Conservation (phyloP, 2,329 filamentous ascomycete genomes). For the Exophiala lecanii-corni region DNA sequence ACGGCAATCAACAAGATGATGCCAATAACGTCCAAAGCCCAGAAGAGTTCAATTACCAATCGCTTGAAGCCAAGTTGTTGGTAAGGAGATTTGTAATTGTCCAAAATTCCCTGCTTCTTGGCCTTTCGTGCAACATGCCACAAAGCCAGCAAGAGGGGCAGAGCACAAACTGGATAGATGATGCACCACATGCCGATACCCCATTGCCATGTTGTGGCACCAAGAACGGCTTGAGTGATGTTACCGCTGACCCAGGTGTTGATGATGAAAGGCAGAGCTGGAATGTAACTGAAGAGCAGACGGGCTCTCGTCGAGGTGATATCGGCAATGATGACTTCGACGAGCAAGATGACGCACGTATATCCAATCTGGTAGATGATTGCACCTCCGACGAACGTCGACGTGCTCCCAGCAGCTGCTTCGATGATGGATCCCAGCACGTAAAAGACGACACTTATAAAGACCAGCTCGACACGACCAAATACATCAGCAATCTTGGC, state of each 20-base stretch:
- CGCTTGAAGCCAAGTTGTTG: slow-evolving; percentile 38
- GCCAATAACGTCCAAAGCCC: slow-evolving; percentile 53
- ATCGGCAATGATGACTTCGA: slow-evolving; percentile 62
- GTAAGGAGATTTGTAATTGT: slow-evolving; percentile 41
- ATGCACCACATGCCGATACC: slow-evolving; percentile 62
- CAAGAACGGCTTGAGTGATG: slow-evolving; percentile 49
- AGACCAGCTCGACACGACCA: slow-evolving; percentile 56
- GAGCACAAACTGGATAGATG: slow-evolving; percentile 53
- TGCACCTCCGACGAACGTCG: slow-evolving; percentile 53
- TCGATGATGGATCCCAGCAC: slow-evolving; percentile 55
- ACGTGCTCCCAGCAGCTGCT: slow-evolving; percentile 45
- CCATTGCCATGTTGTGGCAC: slow-evolving; percentile 54
- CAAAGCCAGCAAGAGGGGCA: slow-evolving; percentile 53
- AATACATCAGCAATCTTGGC: slow-evolving; percentile 62
- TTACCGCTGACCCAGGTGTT: slow-evolving; percentile 63
- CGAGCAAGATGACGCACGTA: slow-evolving; percentile 56
- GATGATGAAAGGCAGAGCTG: slow-evolving; percentile 54
- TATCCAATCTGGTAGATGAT: slow-evolving; percentile 62
- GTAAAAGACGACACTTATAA: slow-evolving; percentile 54
- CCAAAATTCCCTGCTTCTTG: slow-evolving; percentile 47
- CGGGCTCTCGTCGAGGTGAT: slow-evolving; percentile 59
- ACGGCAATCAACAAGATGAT: slow-evolving; percentile 50
- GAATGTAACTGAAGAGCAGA: slow-evolving; percentile 62
- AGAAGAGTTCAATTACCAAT: slow-evolving; percentile 46
- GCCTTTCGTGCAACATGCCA: slow-evolving; percentile 50